Conservation (phyloP, 2,329 filamentous ascomycete species). For the Cryphonectria radicalis region DNA sequence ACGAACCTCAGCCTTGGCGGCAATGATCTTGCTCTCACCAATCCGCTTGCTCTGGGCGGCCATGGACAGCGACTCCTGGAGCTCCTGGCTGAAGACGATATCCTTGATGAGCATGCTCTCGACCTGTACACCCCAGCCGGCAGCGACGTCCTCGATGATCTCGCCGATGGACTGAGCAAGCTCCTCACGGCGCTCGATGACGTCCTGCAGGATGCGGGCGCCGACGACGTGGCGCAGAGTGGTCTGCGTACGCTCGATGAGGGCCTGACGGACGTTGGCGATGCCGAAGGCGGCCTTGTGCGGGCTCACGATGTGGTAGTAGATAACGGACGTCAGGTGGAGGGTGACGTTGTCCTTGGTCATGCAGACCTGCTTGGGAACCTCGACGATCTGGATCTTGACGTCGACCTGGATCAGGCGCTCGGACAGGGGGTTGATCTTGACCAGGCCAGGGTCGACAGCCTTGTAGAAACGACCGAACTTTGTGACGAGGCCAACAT, state of each 20-base stretch:
- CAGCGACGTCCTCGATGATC: conserved; percentile 95
- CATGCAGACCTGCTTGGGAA: conserved; percentile 97
- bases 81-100: conserved; percentile 93
- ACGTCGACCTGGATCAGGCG: conserved; percentile 90
- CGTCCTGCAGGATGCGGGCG: conserved; percentile 92
- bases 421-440: conserved; percentile 95
- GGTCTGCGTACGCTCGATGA: conserved; percentile 96
- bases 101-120: conserved; percentile 99
- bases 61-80: conserved; percentile 97
- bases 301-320: conserved; percentile 95
- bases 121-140: conserved; percentile 92
- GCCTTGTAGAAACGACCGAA: conserved; percentile 95
- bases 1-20: conserved; percentile 80
- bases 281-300: conserved; percentile 98
- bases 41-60: conserved; percentile 98
- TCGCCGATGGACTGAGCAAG: conserved; percentile 93
- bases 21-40: conserved; percentile 97
- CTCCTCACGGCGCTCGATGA: conserved; percentile 97
- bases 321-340: conserved; percentile 93
- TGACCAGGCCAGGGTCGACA: conserved; percentile 94
- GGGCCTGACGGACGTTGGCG: conserved; percentile 90
- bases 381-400: conserved; percentile 98
- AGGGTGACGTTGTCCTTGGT: conserved; percentile 99
- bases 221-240: conserved; percentile 96
- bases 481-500: conserved; percentile 93